Evolutionary conservation across 495 filamentous ascomycete species (phyloP), one percentile per base, ranked within the genome.

Genomic region (Jackrogersella minutella): DNA sequence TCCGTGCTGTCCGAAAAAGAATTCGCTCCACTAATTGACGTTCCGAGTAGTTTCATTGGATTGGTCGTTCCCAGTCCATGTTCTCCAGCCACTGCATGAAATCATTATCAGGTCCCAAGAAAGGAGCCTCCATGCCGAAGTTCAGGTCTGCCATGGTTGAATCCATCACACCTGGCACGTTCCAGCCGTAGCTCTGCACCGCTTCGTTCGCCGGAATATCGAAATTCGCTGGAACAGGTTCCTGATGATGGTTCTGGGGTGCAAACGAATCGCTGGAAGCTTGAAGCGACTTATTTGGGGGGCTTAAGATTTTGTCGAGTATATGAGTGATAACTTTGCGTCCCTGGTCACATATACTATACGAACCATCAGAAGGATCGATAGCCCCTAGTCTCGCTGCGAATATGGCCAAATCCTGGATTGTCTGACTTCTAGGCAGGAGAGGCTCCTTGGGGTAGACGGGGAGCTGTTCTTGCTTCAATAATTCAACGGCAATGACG

Each of bases 391-490:
- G 54, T 3, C 71, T 50, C 47, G 66, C 66, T 14, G 73, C 73
- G 39, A 76, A 76, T 1, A 76, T 69, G 30, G 73, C 71, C 17
- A 76, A 46, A 34, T 76, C 66, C 52, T 76, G 73, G 16, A 76
- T 76, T 10, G 73, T 76, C 33, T 72, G 69, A 31, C 73, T 76
- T 21, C 73, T 68, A 17, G 73, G 69, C 21, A 77, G 64, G 5
- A 74, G 69, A 54, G 79, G 79, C 5, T 75, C 67, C 60, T 78
- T 73, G 6, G 74, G 73, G 33, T 78, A 74, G 31, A 79, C 79
- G 16, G 76, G 77, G 6, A 74, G 76, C 36, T 74, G 76, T 56
- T 81, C 77, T 14, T 78, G 77, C 54, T 79, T 77, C 3, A 84
- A 69, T 9, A 79, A 63, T 66, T 79, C 79, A 16, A 81, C 77